Evolutionary conservation across 75 land plant genomes (phyloP).

Genomic region (Azolla pinnata): DNA sequence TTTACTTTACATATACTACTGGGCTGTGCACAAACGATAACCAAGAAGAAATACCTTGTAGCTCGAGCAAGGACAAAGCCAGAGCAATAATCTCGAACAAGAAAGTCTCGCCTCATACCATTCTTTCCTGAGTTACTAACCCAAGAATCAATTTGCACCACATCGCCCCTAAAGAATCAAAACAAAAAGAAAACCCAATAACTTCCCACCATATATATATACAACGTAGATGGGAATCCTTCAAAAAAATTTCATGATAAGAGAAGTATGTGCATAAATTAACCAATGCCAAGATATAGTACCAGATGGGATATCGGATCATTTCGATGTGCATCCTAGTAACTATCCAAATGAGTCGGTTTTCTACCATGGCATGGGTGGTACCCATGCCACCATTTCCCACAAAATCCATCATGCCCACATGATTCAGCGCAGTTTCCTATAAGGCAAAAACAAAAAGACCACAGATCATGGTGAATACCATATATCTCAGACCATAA

Average conservation of each 20-base stretch:
- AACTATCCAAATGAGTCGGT: conserved; percentile 31
- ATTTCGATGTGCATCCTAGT: conserved; percentile 35
- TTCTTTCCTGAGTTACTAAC: conserved; percentile 64
- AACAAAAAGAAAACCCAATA: background rate
- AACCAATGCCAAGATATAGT: background rate
- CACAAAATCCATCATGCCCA: conserved; percentile 23
- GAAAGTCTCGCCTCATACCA: conserved; percentile 69
- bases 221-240: background rate
- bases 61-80: conserved; percentile 49
- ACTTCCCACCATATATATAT: too few species aligned
- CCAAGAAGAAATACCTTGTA: conserved; percentile 47
- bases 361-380: conserved; percentile 29
- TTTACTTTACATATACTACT: too few species aligned
- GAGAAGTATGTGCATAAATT: background rate
- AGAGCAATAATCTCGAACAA: conserved; percentile 49
- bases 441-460: background rate
- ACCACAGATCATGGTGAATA: background rate
- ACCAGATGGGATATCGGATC: conserved; percentile 29
- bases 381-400: conserved; percentile 43
- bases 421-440: conserved; percentile 37
- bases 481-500: too few species aligned
- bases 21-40: too few species aligned
- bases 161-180: conserved; percentile 57
- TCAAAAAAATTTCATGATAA: background rate
- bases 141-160: conserved; percentile 79